Evolutionary conservation across 257 asterid species (phyloP).

Genomic region (Rhazya stricta): DNA sequence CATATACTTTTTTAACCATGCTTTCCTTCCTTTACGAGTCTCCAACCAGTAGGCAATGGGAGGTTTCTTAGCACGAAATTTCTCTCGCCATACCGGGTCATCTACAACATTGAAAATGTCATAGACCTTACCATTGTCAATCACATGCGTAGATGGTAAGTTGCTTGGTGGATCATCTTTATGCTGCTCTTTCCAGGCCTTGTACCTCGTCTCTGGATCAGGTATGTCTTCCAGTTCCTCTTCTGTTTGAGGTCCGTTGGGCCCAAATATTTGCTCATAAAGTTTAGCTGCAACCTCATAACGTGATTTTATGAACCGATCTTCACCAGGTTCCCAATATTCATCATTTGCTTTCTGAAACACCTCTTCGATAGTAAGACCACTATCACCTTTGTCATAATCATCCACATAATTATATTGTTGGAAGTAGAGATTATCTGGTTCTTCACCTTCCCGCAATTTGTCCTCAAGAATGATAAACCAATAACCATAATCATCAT

Average conservation of each 20-base stretch:
- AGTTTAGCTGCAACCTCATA: conserved; percentile 73
- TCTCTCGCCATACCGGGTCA: conserved; percentile 73
- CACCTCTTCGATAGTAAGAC: conserved; percentile 64
- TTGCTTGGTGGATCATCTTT: conserved; percentile 87
- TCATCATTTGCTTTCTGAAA: conserved; percentile 76
- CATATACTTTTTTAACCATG: conserved; percentile 79
- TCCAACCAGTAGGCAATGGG: conserved; percentile 94
- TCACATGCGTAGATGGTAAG: conserved; percentile 78
- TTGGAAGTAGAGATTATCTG: conserved; percentile 79
- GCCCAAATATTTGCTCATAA: conserved; percentile 93
- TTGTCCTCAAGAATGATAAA: conserved; percentile 86
- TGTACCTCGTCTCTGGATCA: conserved; percentile 81
- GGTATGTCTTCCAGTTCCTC: conserved; percentile 83
- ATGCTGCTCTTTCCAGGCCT: conserved; percentile 89
- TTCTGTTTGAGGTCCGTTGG: conserved; percentile 95
- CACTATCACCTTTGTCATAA: conserved; percentile 87
- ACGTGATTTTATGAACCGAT: conserved; percentile 64
- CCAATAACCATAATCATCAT: conserved; percentile 97
- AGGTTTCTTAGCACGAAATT: conserved; percentile 64
- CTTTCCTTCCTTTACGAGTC: conserved; percentile 90
- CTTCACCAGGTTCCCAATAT: conserved; percentile 99
- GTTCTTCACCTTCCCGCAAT: conserved; percentile 81
- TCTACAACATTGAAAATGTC: conserved; percentile 48
- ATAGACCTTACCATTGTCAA: conserved; percentile 59
- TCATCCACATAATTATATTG: conserved; percentile 84